A percentile compares a stretch with the other conserved stretches of the same genome.
phyloP scores from a whole-genome alignment of 495 filamentous ascomycete species.

The Annulohypoxylon nitens region DNA sequence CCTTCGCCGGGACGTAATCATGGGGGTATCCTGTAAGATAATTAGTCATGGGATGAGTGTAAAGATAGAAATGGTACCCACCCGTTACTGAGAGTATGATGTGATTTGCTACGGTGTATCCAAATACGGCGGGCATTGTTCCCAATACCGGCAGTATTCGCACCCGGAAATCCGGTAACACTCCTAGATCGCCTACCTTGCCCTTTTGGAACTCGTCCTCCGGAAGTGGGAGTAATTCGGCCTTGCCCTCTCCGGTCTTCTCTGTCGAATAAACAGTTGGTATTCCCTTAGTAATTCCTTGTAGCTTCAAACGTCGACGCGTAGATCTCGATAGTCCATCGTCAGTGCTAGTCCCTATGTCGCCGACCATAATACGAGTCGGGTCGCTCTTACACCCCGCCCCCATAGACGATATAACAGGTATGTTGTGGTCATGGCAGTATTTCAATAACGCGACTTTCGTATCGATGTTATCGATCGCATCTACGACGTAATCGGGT shows the following conservation, averaged over 20 bases:
- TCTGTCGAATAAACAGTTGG: constrained; percentile 95
- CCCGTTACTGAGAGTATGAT: constrained; percentile 84
- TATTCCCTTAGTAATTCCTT: constrained; percentile 86
- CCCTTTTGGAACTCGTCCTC: constrained; percentile 92
- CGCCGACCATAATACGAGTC: constrained; percentile 88
- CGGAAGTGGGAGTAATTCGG: constrained; percentile 84
- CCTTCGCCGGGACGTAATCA: constrained; percentile 85
- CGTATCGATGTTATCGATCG: constrained; percentile 97
- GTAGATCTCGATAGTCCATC: constrained; percentile 91
- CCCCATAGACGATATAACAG: constrained; percentile 94
- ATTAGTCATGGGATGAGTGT: constrained; percentile 16
- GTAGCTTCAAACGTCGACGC: constrained; percentile 78
- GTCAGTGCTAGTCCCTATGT: constrained; percentile 90
- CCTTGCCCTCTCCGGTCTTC: constrained; percentile 91
- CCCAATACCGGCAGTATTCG: constrained; percentile 94
- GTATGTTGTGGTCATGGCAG: constrained; percentile 79
- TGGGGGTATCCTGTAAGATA: constrained; percentile 75
- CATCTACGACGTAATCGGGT: constrained; percentile 92
- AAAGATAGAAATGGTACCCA: constrained; percentile 31
- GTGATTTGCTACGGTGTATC: constrained; percentile 89
- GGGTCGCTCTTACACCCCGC: constrained; percentile 98
- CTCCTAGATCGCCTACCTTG: constrained; percentile 85
- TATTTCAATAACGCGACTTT: constrained; percentile 94
- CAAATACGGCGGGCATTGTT: constrained; percentile 97
- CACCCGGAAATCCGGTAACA: constrained; percentile 91